These are phyloP conservation scores for Sanghuangporus weigelae DNA, from an alignment of 1,284 basidiomycete species.

Conservation along the genomic window DNA sequence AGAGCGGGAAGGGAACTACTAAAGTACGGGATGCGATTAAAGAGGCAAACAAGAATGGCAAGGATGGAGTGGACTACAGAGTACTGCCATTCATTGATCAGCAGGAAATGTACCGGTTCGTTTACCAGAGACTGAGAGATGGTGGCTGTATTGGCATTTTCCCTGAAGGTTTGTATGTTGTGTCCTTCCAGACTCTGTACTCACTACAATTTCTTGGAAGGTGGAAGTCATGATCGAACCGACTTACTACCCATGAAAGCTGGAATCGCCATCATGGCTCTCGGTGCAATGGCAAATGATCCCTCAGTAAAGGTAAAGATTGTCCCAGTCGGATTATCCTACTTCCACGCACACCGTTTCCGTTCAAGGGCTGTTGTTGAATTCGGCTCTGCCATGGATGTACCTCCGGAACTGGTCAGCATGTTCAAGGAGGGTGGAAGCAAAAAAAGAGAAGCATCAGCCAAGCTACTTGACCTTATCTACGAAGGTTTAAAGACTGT, in stretches of 20 bases:
- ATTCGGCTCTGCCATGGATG: slow-evolving; percentile 89
- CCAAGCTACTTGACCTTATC: slow-evolving; percentile 86
- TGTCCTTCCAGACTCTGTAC: not conserved
- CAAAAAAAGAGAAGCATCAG: slow-evolving; percentile 88
- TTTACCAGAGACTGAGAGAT: slow-evolving; percentile 84
- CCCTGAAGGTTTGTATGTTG: slow-evolving; percentile 71
- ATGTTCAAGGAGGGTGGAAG: slow-evolving; percentile 90
- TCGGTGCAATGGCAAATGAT: slow-evolving; percentile 93
- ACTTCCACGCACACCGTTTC: slow-evolving; percentile 95
- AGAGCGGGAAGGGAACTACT: slow-evolving; percentile 70
- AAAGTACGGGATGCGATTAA: slow-evolving; percentile 63
- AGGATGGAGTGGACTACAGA: slow-evolving; percentile 70
- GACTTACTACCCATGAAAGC: slow-evolving; percentile 94
- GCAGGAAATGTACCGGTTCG: slow-evolving; percentile 91
- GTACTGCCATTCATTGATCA: slow-evolving; percentile 85
- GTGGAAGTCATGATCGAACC: slow-evolving; percentile 94
- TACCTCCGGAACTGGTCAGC: slow-evolving; percentile 80
- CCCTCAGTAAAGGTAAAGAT: slow-evolving; percentile 86
- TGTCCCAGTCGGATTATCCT: slow-evolving; percentile 91
- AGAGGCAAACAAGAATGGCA: slow-evolving; percentile 49
- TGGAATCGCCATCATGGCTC: slow-evolving; percentile 95
- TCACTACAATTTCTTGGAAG: slow-evolving; percentile 34
- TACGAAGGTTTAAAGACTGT: slow-evolving; percentile 98
- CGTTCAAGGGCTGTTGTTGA: slow-evolving; percentile 95
- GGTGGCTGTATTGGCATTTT: slow-evolving; percentile 94